Base-by-base conservation (phyloP, 805 yeast species). In the Ogataea kodamae region DNA sequence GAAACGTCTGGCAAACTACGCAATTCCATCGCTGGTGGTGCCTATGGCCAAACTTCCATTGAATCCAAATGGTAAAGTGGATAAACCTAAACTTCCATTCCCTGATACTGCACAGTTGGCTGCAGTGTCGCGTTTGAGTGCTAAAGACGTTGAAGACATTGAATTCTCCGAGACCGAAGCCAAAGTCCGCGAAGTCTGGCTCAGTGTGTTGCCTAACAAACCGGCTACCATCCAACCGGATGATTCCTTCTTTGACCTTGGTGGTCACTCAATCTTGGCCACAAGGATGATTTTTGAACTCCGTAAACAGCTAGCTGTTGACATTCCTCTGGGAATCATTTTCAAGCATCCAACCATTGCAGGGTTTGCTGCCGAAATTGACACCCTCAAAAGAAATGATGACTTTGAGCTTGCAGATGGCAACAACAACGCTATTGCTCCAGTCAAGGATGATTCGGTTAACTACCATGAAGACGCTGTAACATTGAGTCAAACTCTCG, bases 41-140 rank as follows among this genome's bases (percentile, higher is more conserved):
- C 97, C 97, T 10, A 69, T 94, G 66, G 69, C 74, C 16, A 80
- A 78, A 50, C 64, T 92, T 55, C 98, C 98, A 16, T 70, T 92
- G 62, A 92, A 92, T 63, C 99, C 99, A 40, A 92, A 92, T 59
- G 99, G 99, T 50, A 92, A 92, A 62, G 87, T 92, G 39, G 99
- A 92, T 65, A 92, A 92, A 66, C 97, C 97, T 22, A 88, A 90
- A 53, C 67, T 92, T 42, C 97, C 96, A 28, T 87, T 84, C 75
- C 99, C 99, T 35, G 86, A 86, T 37, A 72, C 84, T 15, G 90
- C 82, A 11, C 96, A 90, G 62, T 68, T 92, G 44, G 77, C 80
- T 19, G 70, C 78, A 11, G 96, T 87, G 28, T 77, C 95, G 9
- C 62, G 67, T 42, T 71, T 74, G 28, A 57, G 71, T 12, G 45